These are phyloP conservation scores for Pseudogymnoascus sp. DNA, from an alignment of 2,329 filamentous ascomycete species.

Conservation along the genomic window DNA sequence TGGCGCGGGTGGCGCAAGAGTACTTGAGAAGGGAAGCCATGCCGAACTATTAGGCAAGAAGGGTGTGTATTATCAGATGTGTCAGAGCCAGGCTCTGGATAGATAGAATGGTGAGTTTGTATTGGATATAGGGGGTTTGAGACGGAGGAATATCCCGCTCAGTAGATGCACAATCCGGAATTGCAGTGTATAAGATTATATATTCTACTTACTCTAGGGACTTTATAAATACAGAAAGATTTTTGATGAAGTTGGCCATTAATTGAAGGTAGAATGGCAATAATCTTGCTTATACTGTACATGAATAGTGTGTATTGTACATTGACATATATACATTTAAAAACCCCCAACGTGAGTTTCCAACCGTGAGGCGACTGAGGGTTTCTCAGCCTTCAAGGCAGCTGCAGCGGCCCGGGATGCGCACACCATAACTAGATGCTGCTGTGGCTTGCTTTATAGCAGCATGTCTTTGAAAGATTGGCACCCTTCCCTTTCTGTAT, in stretches of 20 bases:
- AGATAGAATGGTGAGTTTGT: background rate
- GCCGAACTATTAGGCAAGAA: constrained; percentile 35
- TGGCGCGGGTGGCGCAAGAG: constrained; percentile 14
- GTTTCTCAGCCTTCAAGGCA: background rate
- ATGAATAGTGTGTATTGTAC: background rate
- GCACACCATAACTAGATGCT: background rate
- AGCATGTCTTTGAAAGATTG: background rate
- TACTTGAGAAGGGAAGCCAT: constrained; percentile 46
- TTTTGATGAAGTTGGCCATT: background rate
- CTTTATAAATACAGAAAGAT: background rate
- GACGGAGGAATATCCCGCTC: background rate
- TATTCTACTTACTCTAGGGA: background rate
- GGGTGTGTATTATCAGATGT: constrained; percentile 34
- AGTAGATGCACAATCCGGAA: background rate
- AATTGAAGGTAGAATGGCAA: background rate
- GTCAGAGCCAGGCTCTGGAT: constrained; percentile 12
- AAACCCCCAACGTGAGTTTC: background rate
- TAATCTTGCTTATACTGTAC: background rate
- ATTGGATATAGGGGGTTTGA: background rate
- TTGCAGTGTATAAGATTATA: background rate
- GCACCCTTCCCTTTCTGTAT: background rate
- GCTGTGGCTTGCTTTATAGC: background rate
- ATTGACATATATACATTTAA: background rate
- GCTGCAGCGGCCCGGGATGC: background rate
- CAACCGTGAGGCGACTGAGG: background rate